Conservation (phyloP, 1,139 yeast species). For the Taphrina betulina region DNA sequence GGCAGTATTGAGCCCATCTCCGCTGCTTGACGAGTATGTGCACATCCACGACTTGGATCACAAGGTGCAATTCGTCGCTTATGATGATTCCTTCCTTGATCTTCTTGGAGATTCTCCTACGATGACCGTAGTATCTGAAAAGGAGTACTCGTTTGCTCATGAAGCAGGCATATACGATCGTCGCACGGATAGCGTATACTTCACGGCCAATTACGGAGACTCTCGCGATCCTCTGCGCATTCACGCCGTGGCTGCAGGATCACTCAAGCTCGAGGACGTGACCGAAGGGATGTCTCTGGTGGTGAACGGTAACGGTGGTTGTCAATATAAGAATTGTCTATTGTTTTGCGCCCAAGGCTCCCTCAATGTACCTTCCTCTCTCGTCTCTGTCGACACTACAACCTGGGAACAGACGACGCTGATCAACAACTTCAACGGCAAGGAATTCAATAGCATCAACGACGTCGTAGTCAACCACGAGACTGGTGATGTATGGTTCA, state of each 20-base stretch:
- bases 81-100: too few relatives aligned
- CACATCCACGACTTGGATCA: too few relatives aligned
- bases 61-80: too few relatives aligned
- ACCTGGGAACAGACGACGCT: constrained; percentile 21
- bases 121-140: constrained; percentile 6
- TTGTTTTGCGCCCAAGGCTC: constrained; percentile 37
- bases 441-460: constrained; percentile 35
- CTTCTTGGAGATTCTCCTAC: neutral
- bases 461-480: constrained; percentile 37
- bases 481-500: constrained; percentile 37
- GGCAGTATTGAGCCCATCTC: too few relatives aligned
- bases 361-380: constrained; percentile 17
- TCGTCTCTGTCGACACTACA: constrained; percentile 33
- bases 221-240: constrained; percentile 31
- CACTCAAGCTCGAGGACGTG: constrained; percentile 23
- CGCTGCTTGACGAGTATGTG: too few relatives aligned
- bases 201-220: constrained; percentile 36
- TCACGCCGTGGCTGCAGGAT: constrained; percentile 27
- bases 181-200: constrained; percentile 34
- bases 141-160: constrained; percentile 35
- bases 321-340: constrained; percentile 31
- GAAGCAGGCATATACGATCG: constrained; percentile 37
- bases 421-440: constrained; percentile 35
- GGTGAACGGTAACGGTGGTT: constrained; percentile 36
- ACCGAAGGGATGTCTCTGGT: constrained; percentile 28